Conservation (phyloP, 345 rosid genomes). For the Odontarrhena argentea region DNA sequence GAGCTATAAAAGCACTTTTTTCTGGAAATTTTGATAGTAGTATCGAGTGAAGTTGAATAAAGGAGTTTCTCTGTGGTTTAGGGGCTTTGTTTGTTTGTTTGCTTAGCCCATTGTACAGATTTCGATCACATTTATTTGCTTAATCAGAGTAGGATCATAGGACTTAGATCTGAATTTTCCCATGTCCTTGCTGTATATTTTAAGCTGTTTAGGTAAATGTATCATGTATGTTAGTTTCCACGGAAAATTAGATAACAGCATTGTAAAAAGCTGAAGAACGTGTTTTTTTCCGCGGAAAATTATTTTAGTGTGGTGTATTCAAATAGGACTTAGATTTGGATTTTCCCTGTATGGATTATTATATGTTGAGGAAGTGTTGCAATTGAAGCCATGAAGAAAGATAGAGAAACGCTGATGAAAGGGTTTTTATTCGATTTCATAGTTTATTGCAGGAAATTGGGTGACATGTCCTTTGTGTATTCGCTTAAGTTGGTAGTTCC, state of each 20-base stretch:
- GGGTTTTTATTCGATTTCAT: slow-evolving; percentile 63
- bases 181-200: too few relatives aligned
- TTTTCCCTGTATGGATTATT: not conserved
- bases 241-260: too few relatives aligned
- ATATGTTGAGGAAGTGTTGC: slow-evolving; percentile 44
- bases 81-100: slow-evolving; percentile 2
- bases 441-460: not conserved
- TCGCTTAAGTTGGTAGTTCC: not conserved
- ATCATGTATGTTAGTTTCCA: too few relatives aligned
- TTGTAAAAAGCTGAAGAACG: too few relatives aligned
- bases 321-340: not conserved
- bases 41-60: not conserved
- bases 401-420: slow-evolving; percentile 54
- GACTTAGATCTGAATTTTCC: too few relatives aligned
- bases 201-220: too few relatives aligned
- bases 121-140: not conserved
- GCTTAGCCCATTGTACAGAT: not conserved
- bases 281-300: too few relatives aligned
- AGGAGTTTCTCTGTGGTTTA: not conserved
- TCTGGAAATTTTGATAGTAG: not conserved
- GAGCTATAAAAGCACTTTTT: too few relatives aligned
- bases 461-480: not conserved
- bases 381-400: slow-evolving; percentile 72
- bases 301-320: not conserved
- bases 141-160: too few relatives aligned